Evolutionary conservation across 2,329 filamentous ascomycete genomes (phyloP).

Genomic region (Colletotrichum sp.): DNA sequence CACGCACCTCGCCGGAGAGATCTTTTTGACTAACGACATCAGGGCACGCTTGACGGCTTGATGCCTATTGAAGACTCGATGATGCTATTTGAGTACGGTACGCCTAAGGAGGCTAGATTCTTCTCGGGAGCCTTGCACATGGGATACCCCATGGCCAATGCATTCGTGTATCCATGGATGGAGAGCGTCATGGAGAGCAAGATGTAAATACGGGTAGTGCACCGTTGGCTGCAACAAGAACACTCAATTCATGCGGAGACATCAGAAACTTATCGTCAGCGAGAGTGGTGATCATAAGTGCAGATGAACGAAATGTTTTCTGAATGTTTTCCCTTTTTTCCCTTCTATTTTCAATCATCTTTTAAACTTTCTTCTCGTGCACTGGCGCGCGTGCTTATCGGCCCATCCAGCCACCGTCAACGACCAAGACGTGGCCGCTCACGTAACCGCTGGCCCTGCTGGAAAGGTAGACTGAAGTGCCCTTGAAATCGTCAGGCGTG

Average conservation of each 20-base stretch:
- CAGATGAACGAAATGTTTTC: too few relatives aligned
- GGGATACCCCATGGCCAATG: constrained; percentile 69
- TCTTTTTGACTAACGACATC: background rate
- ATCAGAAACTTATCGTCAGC: background rate
- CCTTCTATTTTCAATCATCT: background rate
- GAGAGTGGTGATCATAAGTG: background rate
- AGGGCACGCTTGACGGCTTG: constrained; percentile 67
- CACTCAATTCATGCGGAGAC: too few relatives aligned
- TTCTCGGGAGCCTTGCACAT: constrained; percentile 68
- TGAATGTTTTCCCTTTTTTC: background rate
- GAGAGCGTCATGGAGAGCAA: constrained; percentile 53
- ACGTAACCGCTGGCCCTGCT: constrained; percentile 81
- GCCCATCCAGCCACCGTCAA: constrained; percentile 95
- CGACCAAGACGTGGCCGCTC: constrained; percentile 79
- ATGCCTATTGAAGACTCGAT: constrained; percentile 74
- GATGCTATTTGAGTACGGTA: constrained; percentile 68
- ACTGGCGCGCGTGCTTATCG: constrained; percentile 53
- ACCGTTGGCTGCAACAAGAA: background rate
- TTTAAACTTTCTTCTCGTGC: background rate
- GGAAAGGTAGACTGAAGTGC: constrained; percentile 77
- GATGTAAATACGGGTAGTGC: background rate
- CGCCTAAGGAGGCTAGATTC: constrained; percentile 68
- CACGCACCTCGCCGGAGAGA: background rate
- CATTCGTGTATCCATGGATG: constrained; percentile 65
- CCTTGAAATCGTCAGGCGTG: constrained; percentile 85